These are phyloP conservation scores for Lasiosphaeria hispida DNA, from an alignment of 495 filamentous ascomycete species.

Conservation along the genomic window DNA sequence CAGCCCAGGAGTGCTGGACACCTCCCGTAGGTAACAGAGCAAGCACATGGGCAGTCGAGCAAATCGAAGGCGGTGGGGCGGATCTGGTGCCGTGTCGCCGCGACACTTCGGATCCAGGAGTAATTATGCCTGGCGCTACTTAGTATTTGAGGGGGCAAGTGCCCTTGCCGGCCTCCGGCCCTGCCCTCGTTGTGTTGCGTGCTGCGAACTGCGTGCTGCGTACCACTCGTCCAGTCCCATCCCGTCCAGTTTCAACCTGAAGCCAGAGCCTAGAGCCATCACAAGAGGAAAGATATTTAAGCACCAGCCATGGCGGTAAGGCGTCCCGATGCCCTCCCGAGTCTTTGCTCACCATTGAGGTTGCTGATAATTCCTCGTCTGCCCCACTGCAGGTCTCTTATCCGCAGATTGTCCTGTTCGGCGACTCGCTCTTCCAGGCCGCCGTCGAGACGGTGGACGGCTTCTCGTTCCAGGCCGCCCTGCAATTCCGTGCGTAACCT, in stretches of 20 bases:
- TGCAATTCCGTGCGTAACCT: conserved; percentile 62
- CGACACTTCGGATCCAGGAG: neutral
- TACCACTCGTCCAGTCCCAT: neutral
- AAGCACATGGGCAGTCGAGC: neutral
- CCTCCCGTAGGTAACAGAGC: too few species aligned
- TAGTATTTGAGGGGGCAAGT: too few species aligned
- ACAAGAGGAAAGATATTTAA: neutral
- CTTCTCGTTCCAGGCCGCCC: conserved; percentile 67
- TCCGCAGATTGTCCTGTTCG: conserved; percentile 74
- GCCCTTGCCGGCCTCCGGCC: neutral
- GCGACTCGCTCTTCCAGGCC: conserved; percentile 74
- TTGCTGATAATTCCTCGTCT: conserved; percentile 15
- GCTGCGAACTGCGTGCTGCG: too few species aligned
- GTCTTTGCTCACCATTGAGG: neutral
- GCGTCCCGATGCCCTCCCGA: neutral
- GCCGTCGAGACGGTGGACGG: conserved; percentile 56
- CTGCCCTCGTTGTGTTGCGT: too few species aligned
- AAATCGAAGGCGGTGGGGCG: conserved; percentile 9
- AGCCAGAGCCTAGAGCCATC: too few species aligned
- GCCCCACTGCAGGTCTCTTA: conserved; percentile 35
- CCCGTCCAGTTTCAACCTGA: neutral
- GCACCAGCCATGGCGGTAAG: conserved; percentile 25
- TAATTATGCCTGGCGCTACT: neutral
- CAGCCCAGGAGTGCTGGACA: too few species aligned
- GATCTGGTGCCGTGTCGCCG: conserved; percentile 9